These are phyloP conservation scores for Venturia carpophila DNA, from an alignment of 2,329 filamentous ascomycete species.

Conservation along the genomic window DNA sequence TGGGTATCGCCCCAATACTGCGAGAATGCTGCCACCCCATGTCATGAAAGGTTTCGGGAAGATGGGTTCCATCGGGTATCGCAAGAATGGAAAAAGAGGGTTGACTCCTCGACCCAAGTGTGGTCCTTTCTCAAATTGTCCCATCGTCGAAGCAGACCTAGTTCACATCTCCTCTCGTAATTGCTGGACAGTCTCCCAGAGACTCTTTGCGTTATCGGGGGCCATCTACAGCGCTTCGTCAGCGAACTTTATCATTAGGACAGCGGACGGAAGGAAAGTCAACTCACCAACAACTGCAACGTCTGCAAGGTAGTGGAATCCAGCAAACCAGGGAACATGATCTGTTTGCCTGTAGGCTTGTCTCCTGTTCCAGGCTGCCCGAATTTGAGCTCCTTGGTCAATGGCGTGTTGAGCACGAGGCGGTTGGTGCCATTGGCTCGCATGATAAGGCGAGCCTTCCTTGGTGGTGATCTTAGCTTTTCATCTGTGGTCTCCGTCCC, in stretches of 20 bases:
- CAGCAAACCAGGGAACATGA: constrained; percentile 1
- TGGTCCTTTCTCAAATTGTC: not conserved
- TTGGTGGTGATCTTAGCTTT: constrained; percentile 33
- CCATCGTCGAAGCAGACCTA: not conserved
- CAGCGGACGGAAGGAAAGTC: not conserved
- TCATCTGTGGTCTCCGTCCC: constrained; percentile 37
- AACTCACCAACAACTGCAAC: constrained; percentile 2
- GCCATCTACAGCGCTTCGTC: not conserved
- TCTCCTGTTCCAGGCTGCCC: not conserved
- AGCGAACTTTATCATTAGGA: not conserved
- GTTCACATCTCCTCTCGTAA: not conserved
- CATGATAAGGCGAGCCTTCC: constrained; percentile 68
- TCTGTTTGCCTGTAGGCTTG: not conserved
- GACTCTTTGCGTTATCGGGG: not conserved
- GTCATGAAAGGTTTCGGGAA: not conserved
- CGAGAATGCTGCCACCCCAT: not conserved
- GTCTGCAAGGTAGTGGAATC: not conserved
- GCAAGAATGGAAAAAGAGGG: not conserved
- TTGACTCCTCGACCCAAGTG: not conserved
- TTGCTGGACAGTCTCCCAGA: not conserved
- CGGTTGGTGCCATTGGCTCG: constrained; percentile 83
- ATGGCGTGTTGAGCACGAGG: constrained; percentile 74
- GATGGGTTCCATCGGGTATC: no score
- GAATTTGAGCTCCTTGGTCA: constrained; percentile 1
- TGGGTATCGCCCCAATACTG: not conserved